Percentiles rank a stretch among this genome's conserved stretches.
These are phyloP conservation scores for Lasiosphaeria hispida DNA, from an alignment of 495 filamentous ascomycete species.

Conservation along the genomic window DNA sequence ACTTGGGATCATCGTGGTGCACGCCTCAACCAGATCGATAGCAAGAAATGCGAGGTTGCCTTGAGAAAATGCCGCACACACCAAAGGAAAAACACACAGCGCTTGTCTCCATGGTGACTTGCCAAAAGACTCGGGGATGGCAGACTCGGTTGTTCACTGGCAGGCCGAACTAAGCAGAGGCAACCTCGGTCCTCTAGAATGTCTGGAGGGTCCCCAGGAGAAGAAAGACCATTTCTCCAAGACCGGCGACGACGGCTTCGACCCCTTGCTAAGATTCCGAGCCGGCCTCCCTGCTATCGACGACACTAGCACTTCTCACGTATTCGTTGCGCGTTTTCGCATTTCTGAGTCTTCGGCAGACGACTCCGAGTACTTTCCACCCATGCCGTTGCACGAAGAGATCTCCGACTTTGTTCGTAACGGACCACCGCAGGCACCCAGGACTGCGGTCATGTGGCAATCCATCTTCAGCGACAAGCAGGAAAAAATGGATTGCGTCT, in stretches of 20 bases:
- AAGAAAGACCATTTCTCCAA: background rate
- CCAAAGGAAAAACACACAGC: background rate
- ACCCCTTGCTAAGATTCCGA: background rate
- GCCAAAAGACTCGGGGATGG: too few species aligned
- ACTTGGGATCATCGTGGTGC: conserved; percentile 12
- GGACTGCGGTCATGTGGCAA: background rate
- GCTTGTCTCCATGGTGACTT: background rate
- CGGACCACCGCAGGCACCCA: background rate
- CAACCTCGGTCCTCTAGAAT: background rate
- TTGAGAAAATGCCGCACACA: background rate
- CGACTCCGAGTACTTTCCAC: background rate
- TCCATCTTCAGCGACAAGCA: background rate
- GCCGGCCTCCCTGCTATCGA: background rate
- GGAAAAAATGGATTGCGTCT: background rate
- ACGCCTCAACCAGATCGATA: too few species aligned
- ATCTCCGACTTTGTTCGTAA: background rate
- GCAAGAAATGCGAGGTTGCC: background rate
- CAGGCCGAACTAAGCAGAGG: background rate
- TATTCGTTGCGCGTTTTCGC: background rate
- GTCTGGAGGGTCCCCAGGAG: background rate
- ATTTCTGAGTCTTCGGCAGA: too few species aligned
- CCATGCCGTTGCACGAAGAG: background rate
- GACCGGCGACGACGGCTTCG: background rate
- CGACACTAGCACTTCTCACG: background rate
- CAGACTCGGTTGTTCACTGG: background rate